Evolutionary conservation across 352 stramenopile species (phyloP), one percentile per base, ranked within the genome.

Genomic region (Pythium diclinum): DNA sequence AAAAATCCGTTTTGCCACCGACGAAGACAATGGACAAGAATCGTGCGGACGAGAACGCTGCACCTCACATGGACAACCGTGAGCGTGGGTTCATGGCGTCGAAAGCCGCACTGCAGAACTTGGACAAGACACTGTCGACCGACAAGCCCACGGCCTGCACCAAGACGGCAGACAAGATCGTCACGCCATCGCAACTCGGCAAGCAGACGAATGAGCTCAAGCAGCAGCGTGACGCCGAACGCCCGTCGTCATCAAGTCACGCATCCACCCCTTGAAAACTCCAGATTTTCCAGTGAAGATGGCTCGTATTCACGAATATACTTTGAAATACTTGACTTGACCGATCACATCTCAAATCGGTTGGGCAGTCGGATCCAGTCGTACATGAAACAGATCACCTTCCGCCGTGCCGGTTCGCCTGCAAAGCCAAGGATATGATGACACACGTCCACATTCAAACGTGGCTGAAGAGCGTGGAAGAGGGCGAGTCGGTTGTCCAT

Each of bases 21-120:
- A 3, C 33, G 10, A 38, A 9, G 33, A 9, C 33, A 9, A 38
- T 38, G 33, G 33, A 38, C 1, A 38, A 38, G 33, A 9, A 9
- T n/a, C n/a, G n/a, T n/a, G n/a, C 33, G 33, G 42, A 55, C 44
- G 21, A 55, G 28, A 53, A 25, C 13, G 32, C 44, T 2, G 16
- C 28, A 34, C 42, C 28, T 3, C 6, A 16, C 10, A 67, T 67
- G 59, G 46, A 53, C 3, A 25, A 55, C 1, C 59, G 58, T 9
- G 58, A 71, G 64, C 36, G 32, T 21, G 65, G 58, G 1, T 71
- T 63, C 59, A 63, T 71, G 51, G 58, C 59, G 7, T 71, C 58
- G 17, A 59, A 59, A 54, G 65, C 59, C 3, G 65, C 65, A 7
- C 57, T 71, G 8, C 17, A 66, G 16, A 66, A 71, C 32, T 14